Evolutionary conservation across 2,329 filamentous ascomycete species (phyloP).

Genomic region (Scedosporium aurantiacum): DNA sequence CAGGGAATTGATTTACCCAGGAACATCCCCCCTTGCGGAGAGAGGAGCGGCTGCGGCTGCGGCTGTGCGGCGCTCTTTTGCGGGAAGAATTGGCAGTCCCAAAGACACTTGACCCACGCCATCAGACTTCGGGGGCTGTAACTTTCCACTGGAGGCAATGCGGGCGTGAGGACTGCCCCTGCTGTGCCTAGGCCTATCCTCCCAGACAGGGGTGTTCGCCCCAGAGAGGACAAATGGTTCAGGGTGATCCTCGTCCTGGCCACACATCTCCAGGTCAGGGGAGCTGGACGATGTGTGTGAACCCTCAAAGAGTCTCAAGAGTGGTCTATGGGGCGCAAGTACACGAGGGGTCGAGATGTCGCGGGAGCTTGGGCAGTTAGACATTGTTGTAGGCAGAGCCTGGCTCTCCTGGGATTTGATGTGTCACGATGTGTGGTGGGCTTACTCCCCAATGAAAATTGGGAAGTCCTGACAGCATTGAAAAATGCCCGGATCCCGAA

Average conservation of each 20-base stretch:
- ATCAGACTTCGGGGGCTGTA: not conserved
- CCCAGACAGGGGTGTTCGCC: constrained; percentile 11
- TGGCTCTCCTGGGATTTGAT: not conserved
- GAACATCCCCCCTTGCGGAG: constrained; percentile 46
- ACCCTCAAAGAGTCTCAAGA: not conserved
- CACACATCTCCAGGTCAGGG: constrained; percentile 9
- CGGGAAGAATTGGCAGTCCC: constrained; percentile 25
- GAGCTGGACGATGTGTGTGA: not conserved
- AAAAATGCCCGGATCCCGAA: not conserved
- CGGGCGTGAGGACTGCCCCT: not conserved
- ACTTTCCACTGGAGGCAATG: not conserved
- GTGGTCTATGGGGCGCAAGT: not conserved
- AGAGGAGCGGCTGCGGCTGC: constrained; percentile 36
- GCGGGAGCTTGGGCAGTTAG: not conserved
- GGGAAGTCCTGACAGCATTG: not conserved
- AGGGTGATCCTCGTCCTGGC: constrained; percentile 15
- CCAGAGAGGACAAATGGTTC: constrained; percentile 27
- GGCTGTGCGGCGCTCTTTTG: constrained; percentile 26
- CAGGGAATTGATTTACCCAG: constrained; percentile 35
- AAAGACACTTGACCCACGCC: constrained; percentile 38
- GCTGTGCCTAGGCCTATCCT: constrained; percentile 8
- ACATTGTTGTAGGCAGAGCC: not conserved
- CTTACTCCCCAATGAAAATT: not conserved
- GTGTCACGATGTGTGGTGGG: not conserved
- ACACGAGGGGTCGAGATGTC: constrained; percentile 1